Conservation (phyloP, 2,329 filamentous ascomycete genomes). For the Chrysoporthe cubensis region DNA sequence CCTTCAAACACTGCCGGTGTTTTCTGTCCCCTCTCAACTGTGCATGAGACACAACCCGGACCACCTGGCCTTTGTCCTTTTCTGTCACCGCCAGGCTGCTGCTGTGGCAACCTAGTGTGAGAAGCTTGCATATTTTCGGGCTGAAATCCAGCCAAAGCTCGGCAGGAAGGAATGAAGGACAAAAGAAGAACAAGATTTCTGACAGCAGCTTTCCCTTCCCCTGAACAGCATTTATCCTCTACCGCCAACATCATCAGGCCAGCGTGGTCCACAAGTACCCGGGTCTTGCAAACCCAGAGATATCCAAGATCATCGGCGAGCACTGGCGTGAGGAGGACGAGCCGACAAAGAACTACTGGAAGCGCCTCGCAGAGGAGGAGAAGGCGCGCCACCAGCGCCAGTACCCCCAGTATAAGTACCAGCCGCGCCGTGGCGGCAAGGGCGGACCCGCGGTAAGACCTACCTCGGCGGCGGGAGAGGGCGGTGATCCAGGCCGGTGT, state of each 20-base stretch:
- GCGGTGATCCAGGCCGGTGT: conserved; percentile 63
- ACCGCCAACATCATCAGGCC: conserved; percentile 89
- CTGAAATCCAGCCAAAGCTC: conserved; percentile 5
- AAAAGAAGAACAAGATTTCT: neutral
- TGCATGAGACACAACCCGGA: conserved; percentile 29
- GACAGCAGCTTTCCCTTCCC: conserved; percentile 31
- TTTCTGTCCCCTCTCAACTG: conserved; percentile 22
- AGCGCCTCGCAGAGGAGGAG: conserved; percentile 87
- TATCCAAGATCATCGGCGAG: conserved; percentile 95
- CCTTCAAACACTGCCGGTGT: neutral
- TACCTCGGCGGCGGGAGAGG: conserved; percentile 35
- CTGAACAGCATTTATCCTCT: conserved; percentile 87
- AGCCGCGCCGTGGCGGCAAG: conserved; percentile 71
- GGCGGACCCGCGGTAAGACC: conserved; percentile 34
- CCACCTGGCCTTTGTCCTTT: conserved; percentile 26
- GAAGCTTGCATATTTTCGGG: neutral
- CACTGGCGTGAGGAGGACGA: conserved; percentile 83
- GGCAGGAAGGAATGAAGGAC: neutral
- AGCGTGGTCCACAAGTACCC: conserved; percentile 80
- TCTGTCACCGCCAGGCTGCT: conserved; percentile 22
- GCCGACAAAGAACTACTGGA: conserved; percentile 83
- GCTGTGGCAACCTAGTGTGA: conserved; percentile 10
- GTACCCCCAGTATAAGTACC: conserved; percentile 94
- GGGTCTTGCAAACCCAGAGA: conserved; percentile 91
- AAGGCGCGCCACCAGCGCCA: conserved; percentile 86